Percentiles rank a stretch among this genome's conserved stretches.
Evolutionary conservation across 2,329 filamentous ascomycete genomes (phyloP).

Genomic region (Leptographium flavum): DNA sequence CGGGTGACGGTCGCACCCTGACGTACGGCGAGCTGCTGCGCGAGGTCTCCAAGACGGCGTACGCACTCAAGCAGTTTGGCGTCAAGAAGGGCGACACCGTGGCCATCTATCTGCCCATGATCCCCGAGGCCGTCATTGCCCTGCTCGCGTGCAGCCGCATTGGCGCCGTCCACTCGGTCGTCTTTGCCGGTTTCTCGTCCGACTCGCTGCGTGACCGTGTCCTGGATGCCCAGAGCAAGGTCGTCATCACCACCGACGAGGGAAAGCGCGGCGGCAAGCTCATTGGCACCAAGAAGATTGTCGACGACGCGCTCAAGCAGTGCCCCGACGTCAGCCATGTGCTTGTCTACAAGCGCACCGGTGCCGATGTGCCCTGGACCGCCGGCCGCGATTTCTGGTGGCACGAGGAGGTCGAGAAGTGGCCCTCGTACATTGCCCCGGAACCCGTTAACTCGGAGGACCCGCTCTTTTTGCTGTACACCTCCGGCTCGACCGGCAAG

Average conservation of each 20-base stretch:
- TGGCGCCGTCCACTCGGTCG: slow-evolving; percentile 89
- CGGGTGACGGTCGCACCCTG: slow-evolving; percentile 71
- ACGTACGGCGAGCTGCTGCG: slow-evolving; percentile 88
- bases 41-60: slow-evolving; percentile 77
- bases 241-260: slow-evolving; percentile 95
- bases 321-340: slow-evolving; percentile 78
- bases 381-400: slow-evolving; percentile 87
- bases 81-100: slow-evolving; percentile 96
- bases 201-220: slow-evolving; percentile 94
- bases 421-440: slow-evolving; percentile 80
- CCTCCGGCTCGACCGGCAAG: slow-evolving; percentile 94
- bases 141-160: slow-evolving; percentile 87
- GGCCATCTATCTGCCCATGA: slow-evolving; percentile 96
- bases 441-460: slow-evolving; percentile 88
- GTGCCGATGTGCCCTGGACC: slow-evolving; percentile 83
- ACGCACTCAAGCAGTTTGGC: slow-evolving; percentile 85
- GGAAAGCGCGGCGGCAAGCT: slow-evolving; percentile 95
- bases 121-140: slow-evolving; percentile 84
- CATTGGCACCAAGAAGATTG: slow-evolving; percentile 97
- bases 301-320: slow-evolving; percentile 92
- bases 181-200: slow-evolving; percentile 94
- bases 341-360: slow-evolving; percentile 90
- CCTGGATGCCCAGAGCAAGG: slow-evolving; percentile 75
- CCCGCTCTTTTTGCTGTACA: slow-evolving; percentile 94
- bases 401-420: slow-evolving; percentile 97